phyloP scores from a whole-genome alignment of 768 basidiomycete species.

The Pleurotus salmoneostramineus region DNA sequence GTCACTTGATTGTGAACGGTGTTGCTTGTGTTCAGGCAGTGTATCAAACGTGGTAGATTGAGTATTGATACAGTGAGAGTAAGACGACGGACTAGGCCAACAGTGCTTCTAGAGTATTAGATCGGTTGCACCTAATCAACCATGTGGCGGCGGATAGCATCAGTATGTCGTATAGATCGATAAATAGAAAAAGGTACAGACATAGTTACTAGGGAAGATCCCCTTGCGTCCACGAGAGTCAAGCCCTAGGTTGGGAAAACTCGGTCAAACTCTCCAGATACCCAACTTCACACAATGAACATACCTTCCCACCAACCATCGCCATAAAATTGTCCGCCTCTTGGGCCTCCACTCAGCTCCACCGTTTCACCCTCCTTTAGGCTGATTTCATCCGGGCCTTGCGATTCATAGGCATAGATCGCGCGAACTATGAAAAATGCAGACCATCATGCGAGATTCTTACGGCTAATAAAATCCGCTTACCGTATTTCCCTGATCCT shows the following conservation, averaged over 20 bases:
- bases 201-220: constrained; percentile 88
- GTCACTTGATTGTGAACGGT: too few relatives aligned
- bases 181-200: constrained; percentile 34
- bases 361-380: constrained; percentile 59
- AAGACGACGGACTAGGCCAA: not conserved
- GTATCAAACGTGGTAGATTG: too few relatives aligned
- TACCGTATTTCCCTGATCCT: constrained; percentile 49
- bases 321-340: constrained; percentile 62
- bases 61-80: too few relatives aligned
- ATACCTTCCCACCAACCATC: constrained; percentile 89
- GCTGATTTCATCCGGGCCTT: constrained; percentile 66
- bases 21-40: not conserved
- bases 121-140: constrained; percentile 43
- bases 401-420: constrained; percentile 75
- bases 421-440: constrained; percentile 57
- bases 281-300: constrained; percentile 10
- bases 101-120: constrained; percentile 19
- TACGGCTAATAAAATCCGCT: constrained; percentile 15
- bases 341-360: constrained; percentile 57
- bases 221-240: constrained; percentile 60
- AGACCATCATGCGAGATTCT: constrained; percentile 6
- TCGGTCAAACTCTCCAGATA: constrained; percentile 6
- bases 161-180: constrained; percentile 7
- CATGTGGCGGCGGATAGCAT: constrained; percentile 16
- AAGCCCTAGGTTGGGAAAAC: constrained; percentile 39